Evolutionary conservation across 169 alveolate genomes (phyloP).

Genomic region (Plasmodium inui): DNA sequence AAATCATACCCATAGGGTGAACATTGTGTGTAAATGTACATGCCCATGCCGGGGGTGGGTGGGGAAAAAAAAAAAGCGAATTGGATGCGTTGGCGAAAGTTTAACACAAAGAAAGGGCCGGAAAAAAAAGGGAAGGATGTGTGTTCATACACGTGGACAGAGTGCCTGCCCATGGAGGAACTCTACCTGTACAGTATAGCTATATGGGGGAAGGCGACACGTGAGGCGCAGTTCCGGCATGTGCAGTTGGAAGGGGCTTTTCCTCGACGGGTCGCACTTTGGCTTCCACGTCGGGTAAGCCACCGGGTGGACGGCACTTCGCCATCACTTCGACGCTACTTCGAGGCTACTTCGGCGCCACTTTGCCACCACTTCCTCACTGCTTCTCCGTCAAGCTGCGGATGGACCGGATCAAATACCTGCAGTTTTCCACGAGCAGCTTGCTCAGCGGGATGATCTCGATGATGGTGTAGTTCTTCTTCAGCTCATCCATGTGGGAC

Average conservation of each 20-base stretch:
- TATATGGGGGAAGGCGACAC: background rate
- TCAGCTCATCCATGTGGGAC: slow-evolving; percentile 69
- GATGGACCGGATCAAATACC: slow-evolving; percentile 21
- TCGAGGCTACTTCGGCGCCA: no score
- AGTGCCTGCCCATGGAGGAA: background rate
- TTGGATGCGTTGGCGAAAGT: background rate
- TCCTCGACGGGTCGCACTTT: background rate
- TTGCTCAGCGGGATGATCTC: slow-evolving; percentile 34
- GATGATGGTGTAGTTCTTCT: slow-evolving; percentile 46
- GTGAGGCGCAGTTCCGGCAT: no score
- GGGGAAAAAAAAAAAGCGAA: background rate
- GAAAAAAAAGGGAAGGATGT: background rate
- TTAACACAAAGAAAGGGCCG: background rate
- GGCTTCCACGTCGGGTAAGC: background rate
- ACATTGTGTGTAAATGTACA: background rate
- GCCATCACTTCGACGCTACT: no score
- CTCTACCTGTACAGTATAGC: background rate
- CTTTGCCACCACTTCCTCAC: background rate
- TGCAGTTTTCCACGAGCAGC: slow-evolving; percentile 44
- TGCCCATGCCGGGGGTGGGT: background rate
- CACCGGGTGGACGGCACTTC: no score
- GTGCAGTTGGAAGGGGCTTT: background rate
- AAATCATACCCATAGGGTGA: background rate
- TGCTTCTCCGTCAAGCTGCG: slow-evolving; percentile 15
- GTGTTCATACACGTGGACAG: background rate